A percentile compares a stretch with the other conserved stretches of the same genome.
phyloP scores from a whole-genome alignment of 2,329 filamentous ascomycete species.

The Scytalidium sp. region DNA sequence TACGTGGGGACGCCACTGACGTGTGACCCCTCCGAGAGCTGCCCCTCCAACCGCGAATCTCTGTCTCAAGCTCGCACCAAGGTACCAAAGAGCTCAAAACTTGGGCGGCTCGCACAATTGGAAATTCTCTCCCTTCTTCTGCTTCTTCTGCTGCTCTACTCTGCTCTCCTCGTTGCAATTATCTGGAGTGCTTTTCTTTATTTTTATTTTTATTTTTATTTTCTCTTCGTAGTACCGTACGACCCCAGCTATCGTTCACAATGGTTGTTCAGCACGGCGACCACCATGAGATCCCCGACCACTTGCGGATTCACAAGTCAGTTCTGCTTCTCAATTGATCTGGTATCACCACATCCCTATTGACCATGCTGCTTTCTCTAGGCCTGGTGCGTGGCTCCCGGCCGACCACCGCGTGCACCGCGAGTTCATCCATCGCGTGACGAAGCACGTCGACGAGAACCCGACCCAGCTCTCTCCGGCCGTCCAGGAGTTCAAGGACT shows the following conservation, averaged over 20 bases:
- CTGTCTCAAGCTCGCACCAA: too few species aligned
- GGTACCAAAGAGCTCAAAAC: too few species aligned
- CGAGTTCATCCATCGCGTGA: constrained; percentile 57
- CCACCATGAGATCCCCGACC: constrained; percentile 47
- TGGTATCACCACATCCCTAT: not conserved
- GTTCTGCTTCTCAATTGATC: constrained; percentile 15
- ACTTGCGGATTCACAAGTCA: constrained; percentile 44
- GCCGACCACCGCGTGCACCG: constrained; percentile 59
- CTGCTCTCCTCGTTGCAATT: too few species aligned
- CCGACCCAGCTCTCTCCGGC: constrained; percentile 53
- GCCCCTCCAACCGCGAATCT: too few species aligned
- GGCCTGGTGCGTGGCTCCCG: constrained; percentile 60
- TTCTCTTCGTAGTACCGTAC: too few species aligned
- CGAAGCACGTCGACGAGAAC: constrained; percentile 52
- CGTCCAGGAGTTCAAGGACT: constrained; percentile 59
- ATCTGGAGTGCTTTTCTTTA: too few species aligned
- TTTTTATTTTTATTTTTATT: too few species aligned
- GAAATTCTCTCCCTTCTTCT: too few species aligned
- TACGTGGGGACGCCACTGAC: too few species aligned
- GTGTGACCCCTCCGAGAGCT: too few species aligned
- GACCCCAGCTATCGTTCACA: not conserved
- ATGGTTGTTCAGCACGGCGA: constrained; percentile 46
- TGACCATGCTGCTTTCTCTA: constrained; percentile 19
- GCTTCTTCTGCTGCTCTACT: too few species aligned
- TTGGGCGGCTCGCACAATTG: too few species aligned